Conservation (phyloP, 2,329 filamentous ascomycete species). For the Fusarium cyanostomum region DNA sequence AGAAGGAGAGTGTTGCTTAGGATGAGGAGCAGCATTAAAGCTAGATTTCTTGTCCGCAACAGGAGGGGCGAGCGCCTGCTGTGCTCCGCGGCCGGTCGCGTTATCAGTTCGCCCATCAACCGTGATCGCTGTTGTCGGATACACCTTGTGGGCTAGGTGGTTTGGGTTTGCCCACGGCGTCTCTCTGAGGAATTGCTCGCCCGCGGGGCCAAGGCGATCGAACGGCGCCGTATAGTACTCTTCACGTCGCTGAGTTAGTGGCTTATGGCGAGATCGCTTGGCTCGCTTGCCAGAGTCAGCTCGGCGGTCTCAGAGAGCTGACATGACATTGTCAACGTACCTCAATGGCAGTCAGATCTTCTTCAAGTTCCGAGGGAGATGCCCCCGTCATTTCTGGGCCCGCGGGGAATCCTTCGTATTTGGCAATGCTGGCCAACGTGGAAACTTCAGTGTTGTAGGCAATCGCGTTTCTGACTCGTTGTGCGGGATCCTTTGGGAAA, state of each 20-base stretch:
- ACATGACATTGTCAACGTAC: conserved; percentile 56
- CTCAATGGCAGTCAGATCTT: conserved; percentile 89
- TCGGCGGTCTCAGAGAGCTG: conserved; percentile 33
- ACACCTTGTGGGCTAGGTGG: conserved; percentile 71
- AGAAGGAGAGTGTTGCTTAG: conserved; percentile 43
- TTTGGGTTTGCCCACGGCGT: conserved; percentile 94
- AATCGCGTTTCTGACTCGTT: conserved; percentile 84
- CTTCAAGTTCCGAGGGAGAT: conserved; percentile 77
- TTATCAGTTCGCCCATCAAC: conserved; percentile 18
- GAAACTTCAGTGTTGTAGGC: conserved; percentile 97
- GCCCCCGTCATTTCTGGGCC: conserved; percentile 85
- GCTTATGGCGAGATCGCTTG: conserved; percentile 49
- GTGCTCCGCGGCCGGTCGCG: conserved; percentile 32
- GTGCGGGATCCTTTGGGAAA: conserved; percentile 78
- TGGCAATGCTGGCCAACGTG: conserved; percentile 87
- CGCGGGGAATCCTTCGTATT: conserved; percentile 95
- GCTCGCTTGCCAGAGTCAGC: conserved; percentile 46
- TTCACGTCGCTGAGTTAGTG: conserved; percentile 54
- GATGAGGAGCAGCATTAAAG: conserved; percentile 37
- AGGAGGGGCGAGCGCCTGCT: conserved; percentile 26
- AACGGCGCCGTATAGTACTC: conserved; percentile 61
- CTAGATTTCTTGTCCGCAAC: conserved; percentile 37
- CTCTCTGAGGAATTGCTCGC: conserved; percentile 87
- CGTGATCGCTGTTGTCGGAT: conserved; percentile 45
- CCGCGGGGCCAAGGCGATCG: conserved; percentile 69